Evolutionary conservation across 2,329 filamentous ascomycete genomes (phyloP), one percentile per base, ranked within the genome.

Genomic region (Talaromyces verruculosus): DNA sequence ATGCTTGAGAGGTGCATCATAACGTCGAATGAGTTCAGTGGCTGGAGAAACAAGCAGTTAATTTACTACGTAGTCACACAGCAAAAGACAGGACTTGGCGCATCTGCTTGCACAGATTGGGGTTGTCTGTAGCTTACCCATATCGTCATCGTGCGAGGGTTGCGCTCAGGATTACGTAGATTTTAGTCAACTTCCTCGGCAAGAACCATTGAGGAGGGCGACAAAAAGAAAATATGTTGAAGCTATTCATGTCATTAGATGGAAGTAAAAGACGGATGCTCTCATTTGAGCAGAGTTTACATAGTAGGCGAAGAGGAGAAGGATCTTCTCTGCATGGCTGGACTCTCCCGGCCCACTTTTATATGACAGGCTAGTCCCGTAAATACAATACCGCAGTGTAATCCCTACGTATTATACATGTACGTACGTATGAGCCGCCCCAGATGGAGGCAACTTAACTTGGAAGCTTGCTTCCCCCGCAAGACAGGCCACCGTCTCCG

Each of bases 401-500:
- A 53, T 51, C 7, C 22, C 47, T 28, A 28, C 15, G 47, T 49
- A 49, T 13, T 8, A 25, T 13, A 11, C 5, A 47, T 8, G n/a
- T 45, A 19, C n/a, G 41, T 47, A 35, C 19, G 43, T 47, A 55
- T 35, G 30, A 55, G 28, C 28, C 51, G 28, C 25, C 51, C 49
- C 49, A 19, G 53, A 51, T 25, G 33, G 22, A 15, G 39, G 39
- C 57, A 60, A 30, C 57, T 43, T 13, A 35, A 55, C 51, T 55
- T 55, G 33, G 37, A 22, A 60, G 57, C 57, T 60, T 45, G 57
- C 57, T 60, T 39, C 35, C 57, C 57, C 57, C 57, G 57, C 57
- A 60, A 57, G 57, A 30, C 37, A 58, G 35, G 4, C 49, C 49
- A 41, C 61, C 47, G 61, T 61, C 63, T 57, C 64, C 58, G 47